phyloP scores from a whole-genome alignment of 176 grass and related monocot species.

The Bothriochloa decipiens region DNA sequence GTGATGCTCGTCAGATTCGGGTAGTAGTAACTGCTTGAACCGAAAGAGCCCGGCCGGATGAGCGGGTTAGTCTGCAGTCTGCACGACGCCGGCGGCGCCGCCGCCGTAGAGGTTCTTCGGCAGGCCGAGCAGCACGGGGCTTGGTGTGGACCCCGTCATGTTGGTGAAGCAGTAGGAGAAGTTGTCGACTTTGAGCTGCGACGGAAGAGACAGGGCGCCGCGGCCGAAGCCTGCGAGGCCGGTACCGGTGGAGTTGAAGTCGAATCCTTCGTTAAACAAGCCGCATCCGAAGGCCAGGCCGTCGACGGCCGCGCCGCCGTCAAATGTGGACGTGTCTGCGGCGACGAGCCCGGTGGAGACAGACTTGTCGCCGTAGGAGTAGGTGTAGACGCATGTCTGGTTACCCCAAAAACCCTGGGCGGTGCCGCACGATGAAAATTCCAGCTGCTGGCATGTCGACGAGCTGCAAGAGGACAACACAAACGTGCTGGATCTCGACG shows the following conservation, averaged over 20 bases:
- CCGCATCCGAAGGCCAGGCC: slow-evolving; percentile 49
- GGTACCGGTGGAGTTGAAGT: background rate
- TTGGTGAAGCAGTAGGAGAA: slow-evolving; percentile 63
- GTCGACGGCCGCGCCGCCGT: background rate
- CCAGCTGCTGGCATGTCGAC: slow-evolving; percentile 15
- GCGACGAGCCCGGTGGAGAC: slow-evolving; percentile 24
- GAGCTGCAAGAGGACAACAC: background rate
- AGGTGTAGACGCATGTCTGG: slow-evolving; percentile 31
- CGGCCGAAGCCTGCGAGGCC: slow-evolving; percentile 45
- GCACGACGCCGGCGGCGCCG: background rate
- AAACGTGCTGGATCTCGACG: slow-evolving; percentile 27
- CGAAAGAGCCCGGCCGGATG: background rate
- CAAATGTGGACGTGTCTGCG: slow-evolving; percentile 32
- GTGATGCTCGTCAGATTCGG: slow-evolving; percentile 45
- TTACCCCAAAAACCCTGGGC: background rate
- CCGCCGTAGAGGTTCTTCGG: slow-evolving; percentile 28
- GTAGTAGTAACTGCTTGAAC: background rate
- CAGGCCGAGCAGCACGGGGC: slow-evolving; percentile 47
- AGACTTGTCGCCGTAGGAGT: slow-evolving; percentile 38
- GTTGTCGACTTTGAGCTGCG: slow-evolving; percentile 48
- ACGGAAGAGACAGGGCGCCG: slow-evolving; percentile 39
- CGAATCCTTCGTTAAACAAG: slow-evolving; percentile 12
- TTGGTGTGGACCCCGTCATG: slow-evolving; percentile 21
- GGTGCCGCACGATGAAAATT: slow-evolving; percentile 3
- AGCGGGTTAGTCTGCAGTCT: slow-evolving; percentile 42